Conservation (phyloP, 495 filamentous ascomycete genomes). For the Daldinia decipiens region DNA sequence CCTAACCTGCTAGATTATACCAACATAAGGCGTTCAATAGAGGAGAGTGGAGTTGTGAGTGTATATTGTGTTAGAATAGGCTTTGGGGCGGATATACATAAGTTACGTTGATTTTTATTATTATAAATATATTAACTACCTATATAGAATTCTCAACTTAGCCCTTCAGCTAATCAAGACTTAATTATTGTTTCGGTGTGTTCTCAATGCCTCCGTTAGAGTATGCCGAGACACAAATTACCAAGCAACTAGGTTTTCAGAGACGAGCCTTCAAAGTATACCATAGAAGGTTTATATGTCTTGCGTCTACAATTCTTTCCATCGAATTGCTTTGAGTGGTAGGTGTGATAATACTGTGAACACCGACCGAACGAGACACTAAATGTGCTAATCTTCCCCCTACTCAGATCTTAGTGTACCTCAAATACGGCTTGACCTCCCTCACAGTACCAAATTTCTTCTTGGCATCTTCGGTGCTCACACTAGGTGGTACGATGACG, state of each 20-base stretch:
- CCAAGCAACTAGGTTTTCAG: background rate
- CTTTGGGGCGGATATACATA: constrained; percentile 11
- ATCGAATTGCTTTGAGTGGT: background rate
- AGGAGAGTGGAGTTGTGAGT: constrained; percentile 4
- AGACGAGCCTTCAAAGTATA: background rate
- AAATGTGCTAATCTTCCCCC: background rate
- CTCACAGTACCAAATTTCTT: constrained; percentile 88
- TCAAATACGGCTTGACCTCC: constrained; percentile 91
- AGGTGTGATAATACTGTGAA: background rate
- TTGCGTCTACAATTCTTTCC: background rate
- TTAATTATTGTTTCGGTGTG: background rate
- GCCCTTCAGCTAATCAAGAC: background rate
- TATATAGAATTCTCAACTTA: background rate
- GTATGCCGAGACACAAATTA: background rate
- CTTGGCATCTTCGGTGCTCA: constrained; percentile 87
- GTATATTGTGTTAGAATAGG: background rate
- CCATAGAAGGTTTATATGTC: background rate
- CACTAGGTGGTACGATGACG: constrained; percentile 90
- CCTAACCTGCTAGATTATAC: background rate
- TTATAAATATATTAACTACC: background rate
- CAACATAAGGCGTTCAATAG: constrained; percentile 5
- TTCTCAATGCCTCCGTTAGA: background rate
- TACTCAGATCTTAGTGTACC: constrained; percentile 61
- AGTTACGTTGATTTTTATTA: constrained; percentile 1
- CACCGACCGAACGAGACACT: background rate